Evolutionary conservation across 2,329 filamentous ascomycete species (phyloP).

Genomic region (Talaromyces marneffei): DNA sequence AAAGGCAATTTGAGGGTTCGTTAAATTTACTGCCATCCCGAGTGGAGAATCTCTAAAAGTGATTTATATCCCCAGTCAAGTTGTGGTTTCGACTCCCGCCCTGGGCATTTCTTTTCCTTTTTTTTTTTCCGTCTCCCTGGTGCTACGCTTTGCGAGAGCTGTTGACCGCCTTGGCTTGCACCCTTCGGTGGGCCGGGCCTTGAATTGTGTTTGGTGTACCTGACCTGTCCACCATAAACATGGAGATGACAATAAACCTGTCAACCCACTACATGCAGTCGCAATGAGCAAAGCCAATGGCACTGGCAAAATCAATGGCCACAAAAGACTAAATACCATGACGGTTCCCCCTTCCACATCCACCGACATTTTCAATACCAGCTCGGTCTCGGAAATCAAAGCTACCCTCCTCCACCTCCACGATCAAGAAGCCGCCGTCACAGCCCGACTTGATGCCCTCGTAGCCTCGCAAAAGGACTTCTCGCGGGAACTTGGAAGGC

Average conservation of each 20-base stretch:
- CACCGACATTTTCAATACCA: slow-evolving; percentile 59
- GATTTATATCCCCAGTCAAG: not conserved
- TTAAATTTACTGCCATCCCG: slow-evolving; percentile 1
- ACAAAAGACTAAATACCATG: slow-evolving; percentile 13
- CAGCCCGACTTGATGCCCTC: slow-evolving; percentile 66
- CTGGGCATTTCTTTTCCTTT: not conserved
- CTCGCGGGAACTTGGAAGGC: slow-evolving; percentile 74
- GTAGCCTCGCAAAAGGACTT: slow-evolving; percentile 80
- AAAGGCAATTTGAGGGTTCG: slow-evolving; percentile 3
- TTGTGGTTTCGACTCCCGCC: not conserved
- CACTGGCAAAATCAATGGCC: slow-evolving; percentile 23
- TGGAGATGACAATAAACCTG: not conserved
- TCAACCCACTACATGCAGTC: not conserved
- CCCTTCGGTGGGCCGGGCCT: not conserved
- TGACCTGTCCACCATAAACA: not conserved
- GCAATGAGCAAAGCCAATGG: slow-evolving; percentile 19
- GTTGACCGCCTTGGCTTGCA: not conserved
- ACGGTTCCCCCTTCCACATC: slow-evolving; percentile 10
- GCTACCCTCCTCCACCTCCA: slow-evolving; percentile 70
- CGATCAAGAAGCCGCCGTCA: slow-evolving; percentile 67
- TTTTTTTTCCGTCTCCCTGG: too few species aligned
- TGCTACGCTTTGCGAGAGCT: too few species aligned
- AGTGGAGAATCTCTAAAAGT: not conserved
- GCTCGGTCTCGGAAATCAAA: slow-evolving; percentile 72
- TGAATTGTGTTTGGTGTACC: not conserved